These are phyloP conservation scores for Vanrija humicola DNA, from an alignment of 1,284 basidiomycete species.

Conservation along the genomic window DNA sequence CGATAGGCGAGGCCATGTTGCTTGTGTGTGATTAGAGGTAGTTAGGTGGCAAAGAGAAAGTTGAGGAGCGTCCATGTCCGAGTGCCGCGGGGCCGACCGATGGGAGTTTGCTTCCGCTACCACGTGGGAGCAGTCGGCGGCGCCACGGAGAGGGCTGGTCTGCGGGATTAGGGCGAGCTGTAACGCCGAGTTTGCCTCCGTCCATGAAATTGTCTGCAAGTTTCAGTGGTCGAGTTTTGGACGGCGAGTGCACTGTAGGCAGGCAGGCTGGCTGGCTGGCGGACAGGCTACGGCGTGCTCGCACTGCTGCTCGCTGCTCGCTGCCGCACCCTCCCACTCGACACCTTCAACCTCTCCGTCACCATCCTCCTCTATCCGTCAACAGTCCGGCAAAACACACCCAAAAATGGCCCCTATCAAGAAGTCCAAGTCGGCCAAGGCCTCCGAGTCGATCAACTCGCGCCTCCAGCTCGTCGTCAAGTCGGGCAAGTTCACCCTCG, in stretches of 20 bases:
- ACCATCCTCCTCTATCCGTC: neutral
- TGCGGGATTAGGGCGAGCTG: neutral
- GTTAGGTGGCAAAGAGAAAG: neutral
- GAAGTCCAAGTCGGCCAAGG: slow-evolving; percentile 88
- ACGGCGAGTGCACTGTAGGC: no score
- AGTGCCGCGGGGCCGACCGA: neutral
- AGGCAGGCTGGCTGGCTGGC: no score
- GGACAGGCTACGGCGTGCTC: no score
- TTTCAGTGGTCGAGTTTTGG: neutral
- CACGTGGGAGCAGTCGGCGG: no score
- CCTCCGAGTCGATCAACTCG: slow-evolving; percentile 90
- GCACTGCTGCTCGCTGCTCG: no score
- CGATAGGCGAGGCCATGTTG: slow-evolving; percentile 58
- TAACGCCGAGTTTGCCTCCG: neutral
- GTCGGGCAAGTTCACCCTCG: slow-evolving; percentile 76
- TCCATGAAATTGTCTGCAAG: neutral
- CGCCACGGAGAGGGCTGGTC: no score
- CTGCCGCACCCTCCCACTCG: no score
- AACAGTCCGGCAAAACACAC: slow-evolving; percentile 3
- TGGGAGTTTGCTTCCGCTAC: no score
- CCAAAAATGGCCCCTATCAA: slow-evolving; percentile 80
- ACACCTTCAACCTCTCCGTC: neutral
- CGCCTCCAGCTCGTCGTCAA: slow-evolving; percentile 97
- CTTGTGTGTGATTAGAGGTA: neutral
- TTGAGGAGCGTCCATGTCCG: neutral